phyloP scores from a whole-genome alignment of 2,329 filamentous ascomycete genomes.

The Blumeria graminis region DNA sequence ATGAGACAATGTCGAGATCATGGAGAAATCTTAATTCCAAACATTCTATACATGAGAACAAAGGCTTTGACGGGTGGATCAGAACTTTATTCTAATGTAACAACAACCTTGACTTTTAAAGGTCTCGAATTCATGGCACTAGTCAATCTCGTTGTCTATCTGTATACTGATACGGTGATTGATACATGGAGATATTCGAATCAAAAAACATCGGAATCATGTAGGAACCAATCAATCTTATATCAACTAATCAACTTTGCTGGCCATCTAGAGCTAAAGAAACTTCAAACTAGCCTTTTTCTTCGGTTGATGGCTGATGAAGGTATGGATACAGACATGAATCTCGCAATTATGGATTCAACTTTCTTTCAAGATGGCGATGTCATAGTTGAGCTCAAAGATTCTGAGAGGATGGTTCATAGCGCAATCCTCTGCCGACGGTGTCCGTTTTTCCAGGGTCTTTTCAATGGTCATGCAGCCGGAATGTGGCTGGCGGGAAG shows the following conservation, averaged over 20 bases:
- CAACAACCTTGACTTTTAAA: constrained; percentile 37
- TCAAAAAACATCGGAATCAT: constrained; percentile 25
- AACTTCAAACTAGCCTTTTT: constrained; percentile 41
- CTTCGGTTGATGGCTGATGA: constrained; percentile 49
- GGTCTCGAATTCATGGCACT: constrained; percentile 55
- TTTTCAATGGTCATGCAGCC: constrained; percentile 70
- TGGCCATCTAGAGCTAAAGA: constrained; percentile 40
- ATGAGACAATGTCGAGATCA: constrained; percentile 31
- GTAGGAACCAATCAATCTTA: constrained; percentile 56
- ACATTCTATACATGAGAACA: constrained; percentile 32
- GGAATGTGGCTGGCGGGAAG: constrained; percentile 64
- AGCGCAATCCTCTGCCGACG: constrained; percentile 57
- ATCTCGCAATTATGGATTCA: constrained; percentile 39
- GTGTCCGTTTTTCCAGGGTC: constrained; percentile 75
- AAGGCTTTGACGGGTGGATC: constrained; percentile 12
- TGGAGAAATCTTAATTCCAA: constrained; percentile 30
- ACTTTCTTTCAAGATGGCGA: constrained; percentile 61
- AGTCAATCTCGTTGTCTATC: constrained; percentile 54
- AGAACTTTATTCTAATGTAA: constrained; percentile 17
- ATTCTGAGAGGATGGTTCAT: constrained; percentile 48
- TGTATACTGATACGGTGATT: constrained; percentile 57
- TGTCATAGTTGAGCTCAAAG: constrained; percentile 53
- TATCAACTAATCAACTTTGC: constrained; percentile 75
- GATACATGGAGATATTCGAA: constrained; percentile 55
- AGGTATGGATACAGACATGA: constrained; percentile 46